Percentiles rank a stretch among this genome's conserved stretches.
phyloP scores from a whole-genome alignment of 2,329 filamentous ascomycete species.

The Fusarium goolgardi region DNA sequence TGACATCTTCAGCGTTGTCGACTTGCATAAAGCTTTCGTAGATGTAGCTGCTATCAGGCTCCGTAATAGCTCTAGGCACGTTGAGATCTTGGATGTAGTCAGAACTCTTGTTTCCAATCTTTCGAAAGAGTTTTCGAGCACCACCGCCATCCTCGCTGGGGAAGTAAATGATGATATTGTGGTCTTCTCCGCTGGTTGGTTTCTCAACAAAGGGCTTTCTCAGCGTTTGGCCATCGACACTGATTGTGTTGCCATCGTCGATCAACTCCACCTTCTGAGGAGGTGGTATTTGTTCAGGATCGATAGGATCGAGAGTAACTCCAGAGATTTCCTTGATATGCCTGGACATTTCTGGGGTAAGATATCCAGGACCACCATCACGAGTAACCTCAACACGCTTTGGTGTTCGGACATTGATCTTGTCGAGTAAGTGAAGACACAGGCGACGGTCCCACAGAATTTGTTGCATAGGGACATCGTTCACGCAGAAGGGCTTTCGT shows the following conservation, averaged over 20 bases:
- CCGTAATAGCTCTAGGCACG: constrained; percentile 82
- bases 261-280: constrained; percentile 83
- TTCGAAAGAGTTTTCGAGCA: constrained; percentile 91
- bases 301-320: constrained; percentile 76
- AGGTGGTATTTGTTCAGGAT: constrained; percentile 70
- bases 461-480: constrained; percentile 97
- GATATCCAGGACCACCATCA: constrained; percentile 85
- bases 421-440: constrained; percentile 87
- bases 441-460: constrained; percentile 95
- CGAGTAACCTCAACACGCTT: constrained; percentile 89
- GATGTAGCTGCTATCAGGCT: constrained; percentile 85
- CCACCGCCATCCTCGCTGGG: constrained; percentile 87
- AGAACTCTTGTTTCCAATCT: constrained; percentile 98
- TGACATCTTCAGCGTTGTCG: constrained; percentile 97
- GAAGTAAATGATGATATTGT: constrained; percentile 99
- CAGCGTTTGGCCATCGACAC: constrained; percentile 84
- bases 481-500: constrained; percentile 95
- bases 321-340: constrained; percentile 85
- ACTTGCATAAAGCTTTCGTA: constrained; percentile 98
- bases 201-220: constrained; percentile 98
- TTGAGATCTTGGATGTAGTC: constrained; percentile 85
- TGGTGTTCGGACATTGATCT: constrained; percentile 89
- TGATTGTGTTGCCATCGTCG: constrained; percentile 89
- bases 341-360: constrained; percentile 82
- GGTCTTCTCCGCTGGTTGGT: constrained; percentile 96